Base-by-base conservation (phyloP, 2,329 filamentous ascomycete species). In the Aspergillus fructus region DNA sequence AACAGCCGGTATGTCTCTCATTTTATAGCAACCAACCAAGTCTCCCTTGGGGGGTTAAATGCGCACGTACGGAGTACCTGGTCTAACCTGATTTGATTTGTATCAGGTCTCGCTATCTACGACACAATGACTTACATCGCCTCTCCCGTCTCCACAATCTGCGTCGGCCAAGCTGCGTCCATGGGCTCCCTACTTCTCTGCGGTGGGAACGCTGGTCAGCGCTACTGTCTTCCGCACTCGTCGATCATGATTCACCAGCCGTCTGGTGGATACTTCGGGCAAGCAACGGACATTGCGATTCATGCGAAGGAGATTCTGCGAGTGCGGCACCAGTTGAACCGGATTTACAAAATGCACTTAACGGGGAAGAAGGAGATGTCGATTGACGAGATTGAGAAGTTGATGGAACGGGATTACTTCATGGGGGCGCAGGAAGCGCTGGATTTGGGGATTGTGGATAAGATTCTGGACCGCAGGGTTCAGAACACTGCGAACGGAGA, bases 91-190 rank as follows among this genome's bases (percentile, higher is more conserved):
- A 17, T 15, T 7, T 17, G 23, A 17, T 15, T 7, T 15, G 23
- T 53, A 23, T 5, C 19, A 34, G 73, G 75, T 43, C 79, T 88
- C 59, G 93, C 94, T 24, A 97, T 99, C 69, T 99, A 99, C 81
- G 94, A 99, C 74, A 99, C 94, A 12, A 97, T 99, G 93, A 87
- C 89, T 66, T 99, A 99, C 75, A 97, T 99, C 71, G 87, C 89
- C 59, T 90, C 90, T 3, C 91, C 93, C 1, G 92, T 99, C 0
- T 93, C 89, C 43, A 99, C 94, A 0, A 94, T 99, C 30, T 97
- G 94, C 70, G 85, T 99, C 43, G 94, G 94, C 7, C 91, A 96
- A 68, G 94, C 96, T 0, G 93, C 94, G 1, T 94, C 89, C 3
- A 99, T 99, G 94, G 94, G 93, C 5, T 91, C 89, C 1, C 81